phyloP scores from a whole-genome alignment of 164 flowering plant species.

The Stephania japonica region DNA sequence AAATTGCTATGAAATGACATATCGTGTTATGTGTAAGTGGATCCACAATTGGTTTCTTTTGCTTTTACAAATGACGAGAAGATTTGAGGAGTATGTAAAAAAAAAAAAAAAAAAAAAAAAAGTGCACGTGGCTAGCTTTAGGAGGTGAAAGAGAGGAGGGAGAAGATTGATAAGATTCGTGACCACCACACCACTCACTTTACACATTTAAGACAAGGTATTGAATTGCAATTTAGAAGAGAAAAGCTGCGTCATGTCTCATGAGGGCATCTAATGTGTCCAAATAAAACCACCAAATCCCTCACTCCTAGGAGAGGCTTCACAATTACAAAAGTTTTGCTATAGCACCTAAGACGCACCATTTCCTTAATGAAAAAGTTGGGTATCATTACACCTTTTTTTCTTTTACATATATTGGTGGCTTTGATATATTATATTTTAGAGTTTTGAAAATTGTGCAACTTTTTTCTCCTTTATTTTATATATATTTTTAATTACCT shows the following conservation, averaged over 20 bases:
- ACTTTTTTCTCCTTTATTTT: slow-evolving; percentile 17
- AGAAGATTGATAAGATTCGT: not conserved
- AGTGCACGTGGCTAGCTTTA: not conserved
- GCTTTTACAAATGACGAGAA: not conserved
- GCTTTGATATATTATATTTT: slow-evolving; percentile 8
- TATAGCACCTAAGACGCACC: slow-evolving; percentile 6
- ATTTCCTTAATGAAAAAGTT: slow-evolving; percentile 42
- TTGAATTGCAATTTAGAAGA: slow-evolving; percentile 6
- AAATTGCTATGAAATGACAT: no score
- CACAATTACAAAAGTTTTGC: slow-evolving; percentile 45
- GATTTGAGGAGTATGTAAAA: no score
- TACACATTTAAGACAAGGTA: not conserved
- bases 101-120: no score
- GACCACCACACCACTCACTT: slow-evolving; percentile 6
- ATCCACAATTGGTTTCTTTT: not conserved
- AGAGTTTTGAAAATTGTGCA: slow-evolving; percentile 21
- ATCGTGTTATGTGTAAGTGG: not conserved
- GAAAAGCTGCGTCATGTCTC: slow-evolving; percentile 35
- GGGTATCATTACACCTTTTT: slow-evolving; percentile 44
- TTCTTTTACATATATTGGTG: slow-evolving; percentile 5
- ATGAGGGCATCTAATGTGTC: slow-evolving; percentile 27
- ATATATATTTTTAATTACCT: no score
- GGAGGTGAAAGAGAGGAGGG: not conserved
- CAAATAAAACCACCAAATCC: slow-evolving; percentile 25
- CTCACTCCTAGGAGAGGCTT: slow-evolving; percentile 64